Evolutionary conservation across 208 protist species (phyloP), one percentile per base, ranked within the genome.

Genomic region (Leptomonas seymouri): DNA sequence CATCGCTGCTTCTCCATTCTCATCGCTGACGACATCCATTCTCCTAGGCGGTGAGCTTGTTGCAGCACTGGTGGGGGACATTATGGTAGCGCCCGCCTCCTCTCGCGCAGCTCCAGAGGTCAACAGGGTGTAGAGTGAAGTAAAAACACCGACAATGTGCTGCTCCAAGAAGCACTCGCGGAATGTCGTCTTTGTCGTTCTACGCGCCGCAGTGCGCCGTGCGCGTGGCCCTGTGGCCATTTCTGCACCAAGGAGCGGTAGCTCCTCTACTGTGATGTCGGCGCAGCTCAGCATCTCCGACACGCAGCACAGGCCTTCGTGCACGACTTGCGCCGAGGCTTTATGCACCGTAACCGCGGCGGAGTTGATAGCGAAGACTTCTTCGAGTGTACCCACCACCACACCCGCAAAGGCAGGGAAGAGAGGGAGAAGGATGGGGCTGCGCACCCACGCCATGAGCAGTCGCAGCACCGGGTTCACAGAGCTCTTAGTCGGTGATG

Each of bases 241-340:
- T 21, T 7, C 31, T 7, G 61, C 41, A 45, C 7, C 30, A 31
- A 31, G 54, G 55, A 81, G 65, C 16, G 27, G 67, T 55, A 84
- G 70, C 18, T 53, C n/a, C 5, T 74, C 54, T 44, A 96, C 68
- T 9, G 51, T 14, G 50, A 87, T 83, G 21, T 93, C 82, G 14
- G 74, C 73, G 44, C 68, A 66, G 23, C 69, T 62, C 21, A 96
- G 80, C 55, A 96, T 76, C 61, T 86, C 74, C 9, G 84, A 83
- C n/a, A 96, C 63, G 69, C 81, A 93, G 63, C 82, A 80, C n/a
- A 96, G 74, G 45, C 82, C 91, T 25, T 89, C 78, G 68, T 82
- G 76, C 14, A 96, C 56, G 20, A 78, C 61, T 28, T 81, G 65
- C 4, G 62, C 61, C 0, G 81, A 74, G 28, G 82, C 74, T 21